Conservation (phyloP, 352 stramenopile species). For the Phytopythium aichiense region DNA sequence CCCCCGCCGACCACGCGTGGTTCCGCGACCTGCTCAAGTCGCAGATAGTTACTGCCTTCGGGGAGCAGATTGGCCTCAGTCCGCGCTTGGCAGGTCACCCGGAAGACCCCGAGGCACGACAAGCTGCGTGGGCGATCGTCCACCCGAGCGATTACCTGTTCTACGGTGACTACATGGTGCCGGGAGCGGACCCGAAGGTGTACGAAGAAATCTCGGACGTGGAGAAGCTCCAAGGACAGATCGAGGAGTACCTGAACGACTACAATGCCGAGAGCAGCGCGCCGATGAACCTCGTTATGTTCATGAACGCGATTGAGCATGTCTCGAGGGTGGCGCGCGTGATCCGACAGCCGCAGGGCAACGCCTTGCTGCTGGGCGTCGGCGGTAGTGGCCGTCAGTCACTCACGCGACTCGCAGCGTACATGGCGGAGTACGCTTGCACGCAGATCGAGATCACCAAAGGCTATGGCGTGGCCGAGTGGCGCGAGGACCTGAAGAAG, state of each 20-base stretch:
- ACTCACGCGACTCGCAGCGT: constrained; percentile 90
- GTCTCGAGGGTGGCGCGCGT: constrained; percentile 81
- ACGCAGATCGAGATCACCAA: constrained; percentile 96
- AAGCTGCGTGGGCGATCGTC: constrained; percentile 6
- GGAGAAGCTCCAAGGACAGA: constrained; percentile 76
- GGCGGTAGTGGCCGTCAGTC: constrained; percentile 91
- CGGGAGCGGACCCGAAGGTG: constrained; percentile 74
- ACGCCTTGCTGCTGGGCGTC: constrained; percentile 90
- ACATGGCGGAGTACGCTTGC: constrained; percentile 91
- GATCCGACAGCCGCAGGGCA: constrained; percentile 83
- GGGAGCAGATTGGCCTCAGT: constrained; percentile 16
- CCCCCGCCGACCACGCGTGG: constrained; percentile 88
- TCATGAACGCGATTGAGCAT: constrained; percentile 87
- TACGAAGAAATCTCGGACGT: constrained; percentile 89
- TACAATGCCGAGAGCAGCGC: constrained; percentile 91
- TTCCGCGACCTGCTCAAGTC: constrained; percentile 73
- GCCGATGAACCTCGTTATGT: constrained; percentile 87
- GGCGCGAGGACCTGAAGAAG: constrained; percentile 93
- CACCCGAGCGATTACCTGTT: constrained; percentile 57
- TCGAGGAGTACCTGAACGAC: constrained; percentile 88
- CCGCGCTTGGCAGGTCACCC: constrained; percentile 1
- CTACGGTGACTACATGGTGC: constrained; percentile 80
- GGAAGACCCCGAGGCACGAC: background rate
- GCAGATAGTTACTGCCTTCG: constrained; percentile 54
- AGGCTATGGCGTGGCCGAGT: constrained; percentile 90